phyloP scores from a whole-genome alignment of 129 eudicot genomes.

The Helianthus annuus region HanXRQr2.0-SUNRISE NC_035448.2:191681745-191682244 shows the following conservation, averaged over 20 bases:
- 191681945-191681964: slow-evolving; percentile 24
- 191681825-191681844: no score
- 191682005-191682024: slow-evolving; percentile 16
- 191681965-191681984: slow-evolving; percentile 18
- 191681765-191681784: no score
- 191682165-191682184: no score
- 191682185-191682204: no score
- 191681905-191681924: neutral
- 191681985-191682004: slow-evolving; percentile 4
- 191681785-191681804: no score
- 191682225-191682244: neutral
- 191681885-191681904: slow-evolving; percentile 14
- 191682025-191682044: slow-evolving; percentile 12
- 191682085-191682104: slow-evolving; percentile 33
- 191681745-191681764: no score
- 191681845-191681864: no score
- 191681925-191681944: slow-evolving; percentile 6
- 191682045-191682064: neutral
- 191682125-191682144: no score
- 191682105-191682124: slow-evolving; percentile 18
- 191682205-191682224: no score
- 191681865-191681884: no score
- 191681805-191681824: no score
- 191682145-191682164: no score
- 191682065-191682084: neutral